Evolutionary conservation across 139 green algal species (phyloP).

Genomic region (Chlamydomonas sphaeroides): DNA sequence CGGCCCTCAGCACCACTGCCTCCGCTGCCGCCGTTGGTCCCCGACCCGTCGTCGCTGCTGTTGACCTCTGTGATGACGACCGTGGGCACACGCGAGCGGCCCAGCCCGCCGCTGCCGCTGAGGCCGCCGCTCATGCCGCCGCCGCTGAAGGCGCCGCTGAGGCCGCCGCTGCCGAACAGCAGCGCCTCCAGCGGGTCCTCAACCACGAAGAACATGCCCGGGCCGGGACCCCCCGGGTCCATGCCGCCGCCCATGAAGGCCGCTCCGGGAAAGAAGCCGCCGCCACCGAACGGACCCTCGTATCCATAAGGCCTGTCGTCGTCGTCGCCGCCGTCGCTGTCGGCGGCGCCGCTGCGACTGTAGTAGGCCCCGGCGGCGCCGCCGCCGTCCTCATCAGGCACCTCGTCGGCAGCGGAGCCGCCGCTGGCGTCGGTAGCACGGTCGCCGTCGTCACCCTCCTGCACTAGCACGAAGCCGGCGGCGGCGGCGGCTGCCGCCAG

Average conservation of each 20-base stretch:
- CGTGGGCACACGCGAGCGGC: background rate
- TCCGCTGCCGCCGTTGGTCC: background rate
- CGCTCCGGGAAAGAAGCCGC: too few relatives aligned
- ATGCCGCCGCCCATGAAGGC: background rate
- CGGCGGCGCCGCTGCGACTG: too few relatives aligned
- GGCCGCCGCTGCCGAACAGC: background rate
- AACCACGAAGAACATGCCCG: slow-evolving; percentile 6
- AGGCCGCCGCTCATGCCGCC: background rate
- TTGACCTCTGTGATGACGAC: slow-evolving; percentile 7
- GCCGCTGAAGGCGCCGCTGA: background rate
- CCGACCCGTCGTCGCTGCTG: slow-evolving; percentile 1
- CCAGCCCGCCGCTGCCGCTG: background rate
- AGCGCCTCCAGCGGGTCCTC: slow-evolving; percentile 18
- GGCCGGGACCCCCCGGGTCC: background rate
- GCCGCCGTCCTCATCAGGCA: background rate
- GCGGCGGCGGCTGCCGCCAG: background rate
- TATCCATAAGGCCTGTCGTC: too few relatives aligned
- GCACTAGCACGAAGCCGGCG: too few relatives aligned
- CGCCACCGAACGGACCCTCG: too few relatives aligned
- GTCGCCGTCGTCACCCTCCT: too few relatives aligned
- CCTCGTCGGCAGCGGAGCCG: too few relatives aligned
- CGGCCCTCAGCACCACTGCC: background rate
- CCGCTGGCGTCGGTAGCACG: too few relatives aligned
- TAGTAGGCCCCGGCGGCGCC: background rate
- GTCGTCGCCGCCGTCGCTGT: background rate